Percentiles rank a stretch among this genome's conserved stretches.
Evolutionary conservation across 345 rosid species (phyloP).

Genomic region (Gossypium bickii): DNA sequence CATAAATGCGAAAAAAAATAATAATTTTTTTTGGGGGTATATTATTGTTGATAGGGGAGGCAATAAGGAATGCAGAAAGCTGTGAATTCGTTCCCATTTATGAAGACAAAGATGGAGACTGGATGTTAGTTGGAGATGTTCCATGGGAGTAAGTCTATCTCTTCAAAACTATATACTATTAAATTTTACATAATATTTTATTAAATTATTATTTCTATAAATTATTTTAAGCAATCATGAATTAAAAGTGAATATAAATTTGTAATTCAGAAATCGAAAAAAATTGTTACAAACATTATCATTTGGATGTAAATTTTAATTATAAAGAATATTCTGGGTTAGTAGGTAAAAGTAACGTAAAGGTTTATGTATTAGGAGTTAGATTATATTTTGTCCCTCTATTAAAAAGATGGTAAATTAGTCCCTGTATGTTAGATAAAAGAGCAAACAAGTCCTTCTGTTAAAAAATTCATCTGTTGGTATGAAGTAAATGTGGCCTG

Average conservation of each 20-base stretch:
- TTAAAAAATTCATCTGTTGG: too few relatives aligned
- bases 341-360: too few relatives aligned
- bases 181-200: too few relatives aligned
- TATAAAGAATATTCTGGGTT: too few relatives aligned
- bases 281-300: too few relatives aligned
- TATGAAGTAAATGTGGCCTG: too few relatives aligned
- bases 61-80: constrained; percentile 51
- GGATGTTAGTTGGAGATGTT: constrained; percentile 97
- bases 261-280: neutral
- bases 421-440: too few relatives aligned
- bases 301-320: too few relatives aligned
- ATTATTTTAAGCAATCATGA: neutral
- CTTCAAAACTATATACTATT: neutral
- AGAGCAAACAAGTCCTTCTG: too few relatives aligned
- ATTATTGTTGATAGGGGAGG: constrained; percentile 35
- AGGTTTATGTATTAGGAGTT: too few relatives aligned
- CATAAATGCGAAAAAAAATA: neutral
- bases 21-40: neutral
- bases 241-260: neutral
- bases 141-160: constrained; percentile 76
- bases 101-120: constrained; percentile 93
- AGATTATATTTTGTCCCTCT: too few relatives aligned
- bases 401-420: too few relatives aligned
- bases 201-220: neutral
- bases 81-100: constrained; percentile 68